phyloP scores from a whole-genome alignment of 352 stramenopile species.

The Globisporangium splendens region DNA sequence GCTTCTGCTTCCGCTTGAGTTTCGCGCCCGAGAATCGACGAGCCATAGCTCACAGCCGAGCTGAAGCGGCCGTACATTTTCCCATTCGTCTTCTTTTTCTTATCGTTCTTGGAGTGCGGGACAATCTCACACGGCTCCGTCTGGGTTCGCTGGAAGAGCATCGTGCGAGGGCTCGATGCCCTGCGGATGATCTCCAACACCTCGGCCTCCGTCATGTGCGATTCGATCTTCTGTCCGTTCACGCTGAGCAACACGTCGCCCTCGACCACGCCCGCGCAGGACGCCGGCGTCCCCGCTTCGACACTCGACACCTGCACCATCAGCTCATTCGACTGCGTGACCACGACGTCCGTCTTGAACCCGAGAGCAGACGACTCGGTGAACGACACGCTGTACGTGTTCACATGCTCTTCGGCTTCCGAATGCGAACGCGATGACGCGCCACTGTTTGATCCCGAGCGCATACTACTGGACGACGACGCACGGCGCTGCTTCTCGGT shows the following conservation, averaged over 20 bases:
- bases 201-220: conserved; percentile 58
- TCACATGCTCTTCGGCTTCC: conserved; percentile 26
- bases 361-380: conserved; percentile 39
- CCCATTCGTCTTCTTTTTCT: conserved; percentile 36
- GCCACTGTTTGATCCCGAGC: conserved; percentile 12
- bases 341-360: conserved; percentile 51
- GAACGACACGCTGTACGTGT: conserved; percentile 67
- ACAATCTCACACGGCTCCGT: conserved; percentile 24
- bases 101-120: conserved; percentile 29
- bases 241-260: conserved; percentile 60
- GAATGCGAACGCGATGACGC: conserved; percentile 31
- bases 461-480: conserved; percentile 35
- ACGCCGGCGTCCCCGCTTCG: conserved; percentile 47
- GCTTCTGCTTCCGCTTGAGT: conserved; percentile 65
- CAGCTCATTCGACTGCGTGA: conserved; percentile 48
- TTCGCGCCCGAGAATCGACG: conserved; percentile 57
- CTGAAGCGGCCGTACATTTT: conserved; percentile 50
- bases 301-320: conserved; percentile 53
- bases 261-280: conserved; percentile 46
- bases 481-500: conserved; percentile 20
- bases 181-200: conserved; percentile 57
- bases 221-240: conserved; percentile 56
- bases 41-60: conserved; percentile 57
- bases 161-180: conserved; percentile 41
- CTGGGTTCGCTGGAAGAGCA: conserved; percentile 50